Evolutionary conservation across 2,329 filamentous ascomycete genomes (phyloP).

Genomic region (Fusarium xylarioides): DNA sequence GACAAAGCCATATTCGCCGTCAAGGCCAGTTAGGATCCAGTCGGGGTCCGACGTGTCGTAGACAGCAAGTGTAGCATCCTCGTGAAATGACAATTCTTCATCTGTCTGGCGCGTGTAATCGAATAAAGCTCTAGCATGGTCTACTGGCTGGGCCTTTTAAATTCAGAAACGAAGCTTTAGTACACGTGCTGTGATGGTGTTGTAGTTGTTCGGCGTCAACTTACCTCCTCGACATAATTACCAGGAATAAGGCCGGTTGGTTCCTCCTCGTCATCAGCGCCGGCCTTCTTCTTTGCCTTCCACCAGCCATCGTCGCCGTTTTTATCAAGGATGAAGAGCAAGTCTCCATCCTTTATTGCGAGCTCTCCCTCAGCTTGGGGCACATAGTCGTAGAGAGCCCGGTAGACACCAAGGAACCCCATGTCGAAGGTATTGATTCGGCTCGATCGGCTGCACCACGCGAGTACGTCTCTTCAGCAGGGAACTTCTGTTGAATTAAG

Average conservation of each 20-base stretch:
- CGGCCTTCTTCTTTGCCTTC: slow-evolving; percentile 93
- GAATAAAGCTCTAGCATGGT: slow-evolving; percentile 90
- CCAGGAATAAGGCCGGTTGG: slow-evolving; percentile 89
- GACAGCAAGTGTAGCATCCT: slow-evolving; percentile 83
- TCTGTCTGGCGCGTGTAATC: slow-evolving; percentile 98
- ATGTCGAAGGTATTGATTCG: slow-evolving; percentile 58
- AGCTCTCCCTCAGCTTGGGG: slow-evolving; percentile 89
- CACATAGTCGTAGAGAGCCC: slow-evolving; percentile 90
- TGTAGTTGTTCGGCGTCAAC: not conserved
- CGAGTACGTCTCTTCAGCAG: slow-evolving; percentile 28
- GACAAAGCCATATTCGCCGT: slow-evolving; percentile 90
- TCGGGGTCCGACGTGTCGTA: slow-evolving; percentile 93
- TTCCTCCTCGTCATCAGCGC: slow-evolving; percentile 85
- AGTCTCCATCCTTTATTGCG: slow-evolving; percentile 82
- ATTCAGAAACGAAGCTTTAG: not conserved
- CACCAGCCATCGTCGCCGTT: slow-evolving; percentile 85
- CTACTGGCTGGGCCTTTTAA: slow-evolving; percentile 65
- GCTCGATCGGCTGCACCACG: slow-evolving; percentile 34
- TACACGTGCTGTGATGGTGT: not conserved
- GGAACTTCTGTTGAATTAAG: slow-evolving; percentile 7
- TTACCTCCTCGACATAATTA: slow-evolving; percentile 93
- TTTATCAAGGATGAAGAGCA: slow-evolving; percentile 90
- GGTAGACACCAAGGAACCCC: slow-evolving; percentile 93
- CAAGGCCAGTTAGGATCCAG: slow-evolving; percentile 90
- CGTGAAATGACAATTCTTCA: slow-evolving; percentile 94